These are phyloP conservation scores for Juncus effusus DNA, from an alignment of 176 grass and related monocot species.

Conservation along the genomic window DNA sequence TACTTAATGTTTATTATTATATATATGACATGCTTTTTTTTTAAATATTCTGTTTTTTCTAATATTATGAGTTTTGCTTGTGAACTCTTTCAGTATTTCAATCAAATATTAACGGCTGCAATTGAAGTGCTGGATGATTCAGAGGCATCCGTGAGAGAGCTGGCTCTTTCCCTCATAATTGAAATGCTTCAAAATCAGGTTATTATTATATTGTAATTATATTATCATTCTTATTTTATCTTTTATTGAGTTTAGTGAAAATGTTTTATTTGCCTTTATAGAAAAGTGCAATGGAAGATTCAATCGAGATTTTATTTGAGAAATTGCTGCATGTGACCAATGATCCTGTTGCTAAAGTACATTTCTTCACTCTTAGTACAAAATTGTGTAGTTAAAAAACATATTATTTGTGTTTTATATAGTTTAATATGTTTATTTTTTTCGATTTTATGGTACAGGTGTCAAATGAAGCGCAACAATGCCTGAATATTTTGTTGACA, in stretches of 20 bases:
- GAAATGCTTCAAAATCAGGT: slow-evolving; percentile 99
- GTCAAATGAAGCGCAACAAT: slow-evolving; percentile 87
- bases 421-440: slow-evolving; percentile 33
- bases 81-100: slow-evolving; percentile 71
- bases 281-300: slow-evolving; percentile 89
- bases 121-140: slow-evolving; percentile 84
- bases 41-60: not conserved
- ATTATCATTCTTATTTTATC: slow-evolving; percentile 22
- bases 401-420: slow-evolving; percentile 2
- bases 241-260: slow-evolving; percentile 24
- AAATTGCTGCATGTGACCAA: slow-evolving; percentile 87
- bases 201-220: slow-evolving; percentile 1
- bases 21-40: too few species aligned
- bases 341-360: slow-evolving; percentile 74
- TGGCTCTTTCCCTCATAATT: slow-evolving; percentile 67
- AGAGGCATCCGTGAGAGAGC: slow-evolving; percentile 70
- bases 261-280: slow-evolving; percentile 42
- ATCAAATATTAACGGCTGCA: slow-evolving; percentile 94
- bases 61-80: slow-evolving; percentile 33
- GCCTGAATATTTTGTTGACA: slow-evolving; percentile 59
- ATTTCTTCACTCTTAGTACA: not conserved
- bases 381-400: slow-evolving; percentile 16
- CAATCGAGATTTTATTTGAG: slow-evolving; percentile 93
- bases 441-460: slow-evolving; percentile 47
- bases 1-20: not conserved